Evolutionary conservation across 148 eudicot genomes (phyloP).

Genomic region (Talinum fruticosum): DNA sequence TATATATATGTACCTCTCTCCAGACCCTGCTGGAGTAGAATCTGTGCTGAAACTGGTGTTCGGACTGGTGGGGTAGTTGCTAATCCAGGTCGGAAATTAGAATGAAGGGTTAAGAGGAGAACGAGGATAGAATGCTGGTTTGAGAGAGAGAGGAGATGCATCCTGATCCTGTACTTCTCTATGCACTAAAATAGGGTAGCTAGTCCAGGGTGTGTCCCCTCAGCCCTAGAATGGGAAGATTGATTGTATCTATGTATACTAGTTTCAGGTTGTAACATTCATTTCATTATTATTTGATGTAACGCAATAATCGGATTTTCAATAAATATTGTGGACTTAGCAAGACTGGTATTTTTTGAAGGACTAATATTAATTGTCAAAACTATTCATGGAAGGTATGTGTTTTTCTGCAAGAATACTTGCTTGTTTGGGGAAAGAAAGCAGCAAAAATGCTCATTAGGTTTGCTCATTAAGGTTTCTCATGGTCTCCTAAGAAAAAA

Average conservation of each 20-base stretch:
- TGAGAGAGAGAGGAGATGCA: background rate
- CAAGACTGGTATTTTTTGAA: too few species aligned
- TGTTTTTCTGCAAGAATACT: too few species aligned
- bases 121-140: background rate
- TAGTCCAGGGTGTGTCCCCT: background rate
- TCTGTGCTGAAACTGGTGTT: background rate
- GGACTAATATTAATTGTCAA: too few species aligned
- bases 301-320: constrained; percentile 7
- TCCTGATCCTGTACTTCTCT: background rate
- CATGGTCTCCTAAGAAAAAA: too few species aligned
- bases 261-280: constrained; percentile 21
- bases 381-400: too few species aligned
- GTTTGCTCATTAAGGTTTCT: too few species aligned
- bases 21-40: background rate
- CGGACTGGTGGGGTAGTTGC: background rate
- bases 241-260: constrained; percentile 22
- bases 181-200: constrained; percentile 6
- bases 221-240: background rate
- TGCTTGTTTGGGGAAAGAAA: too few species aligned
- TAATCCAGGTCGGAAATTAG: background rate
- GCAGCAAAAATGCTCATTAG: too few species aligned
- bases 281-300: constrained; percentile 33
- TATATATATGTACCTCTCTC: too few species aligned
- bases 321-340: background rate
- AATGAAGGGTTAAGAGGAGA: background rate